Conservation (phyloP, 2,329 filamentous ascomycete genomes). For the Alternaria triticimaculans region DNA sequence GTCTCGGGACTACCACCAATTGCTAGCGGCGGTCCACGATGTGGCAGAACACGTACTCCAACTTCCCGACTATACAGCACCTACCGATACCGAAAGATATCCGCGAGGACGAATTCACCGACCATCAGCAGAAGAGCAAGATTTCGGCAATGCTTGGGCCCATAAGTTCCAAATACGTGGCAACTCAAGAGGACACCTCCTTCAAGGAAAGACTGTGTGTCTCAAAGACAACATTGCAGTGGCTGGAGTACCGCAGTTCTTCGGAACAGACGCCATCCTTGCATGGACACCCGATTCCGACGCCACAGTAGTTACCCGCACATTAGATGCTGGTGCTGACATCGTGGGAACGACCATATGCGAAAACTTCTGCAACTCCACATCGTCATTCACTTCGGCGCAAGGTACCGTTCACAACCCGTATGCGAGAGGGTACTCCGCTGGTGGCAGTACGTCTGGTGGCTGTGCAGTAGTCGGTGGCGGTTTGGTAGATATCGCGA, state of each 20-base stretch:
- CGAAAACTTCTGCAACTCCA: conserved; percentile 61
- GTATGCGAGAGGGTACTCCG: conserved; percentile 53
- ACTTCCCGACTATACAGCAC: conserved; percentile 57
- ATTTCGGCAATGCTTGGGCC: conserved; percentile 59
- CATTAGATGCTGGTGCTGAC: conserved; percentile 58
- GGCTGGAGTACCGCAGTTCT: conserved; percentile 61
- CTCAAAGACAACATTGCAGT: conserved; percentile 64
- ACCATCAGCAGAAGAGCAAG: conserved; percentile 38
- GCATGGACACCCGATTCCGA: conserved; percentile 60
- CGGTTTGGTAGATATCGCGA: conserved; percentile 47
- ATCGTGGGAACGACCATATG: conserved; percentile 61
- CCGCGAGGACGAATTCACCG: conserved; percentile 55
- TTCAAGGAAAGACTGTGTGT: conserved; percentile 55
- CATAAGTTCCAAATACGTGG: conserved; percentile 58
- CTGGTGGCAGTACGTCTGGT: conserved; percentile 58
- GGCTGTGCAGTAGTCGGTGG: conserved; percentile 53
- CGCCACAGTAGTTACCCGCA: conserved; percentile 60
- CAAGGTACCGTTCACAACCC: conserved; percentile 51
- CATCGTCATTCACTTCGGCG: conserved; percentile 56
- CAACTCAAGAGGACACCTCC: conserved; percentile 17
- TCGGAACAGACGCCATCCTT: conserved; percentile 58
- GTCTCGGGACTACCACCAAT: conserved; percentile 55
- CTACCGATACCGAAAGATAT: conserved; percentile 52
- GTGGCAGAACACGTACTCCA: conserved; percentile 55
- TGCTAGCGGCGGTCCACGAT: conserved; percentile 61